Evolutionary conservation across 306 rosid species (phyloP).

Genomic region (Sphenostylis stenocarpa): DNA sequence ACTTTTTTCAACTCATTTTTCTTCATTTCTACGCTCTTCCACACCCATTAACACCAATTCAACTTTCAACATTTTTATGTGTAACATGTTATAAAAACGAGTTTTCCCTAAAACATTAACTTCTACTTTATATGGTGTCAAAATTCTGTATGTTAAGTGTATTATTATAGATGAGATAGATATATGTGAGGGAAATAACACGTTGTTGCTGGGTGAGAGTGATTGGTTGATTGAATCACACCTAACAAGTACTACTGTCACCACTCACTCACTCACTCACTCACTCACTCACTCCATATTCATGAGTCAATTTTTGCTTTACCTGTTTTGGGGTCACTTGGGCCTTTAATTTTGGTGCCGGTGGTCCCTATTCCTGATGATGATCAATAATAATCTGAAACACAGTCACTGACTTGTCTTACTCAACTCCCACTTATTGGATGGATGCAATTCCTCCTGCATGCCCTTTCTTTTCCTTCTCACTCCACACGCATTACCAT

Average conservation of each 20-base stretch:
- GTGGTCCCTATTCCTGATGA: constrained; percentile 42
- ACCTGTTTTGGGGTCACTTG: constrained; percentile 27
- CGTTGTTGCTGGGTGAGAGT: background rate
- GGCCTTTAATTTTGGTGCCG: constrained; percentile 31
- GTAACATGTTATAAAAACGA: too few relatives aligned
- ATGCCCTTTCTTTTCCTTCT: background rate
- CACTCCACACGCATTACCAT: background rate
- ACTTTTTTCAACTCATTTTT: too few relatives aligned
- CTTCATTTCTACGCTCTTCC: too few relatives aligned
- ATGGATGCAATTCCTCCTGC: constrained; percentile 18
- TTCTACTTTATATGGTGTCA: too few relatives aligned
- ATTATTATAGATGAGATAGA: too few relatives aligned
- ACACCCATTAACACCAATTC: too few relatives aligned
- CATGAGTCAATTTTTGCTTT: constrained; percentile 40
- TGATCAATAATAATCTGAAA: constrained; percentile 33
- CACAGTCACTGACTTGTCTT: constrained; percentile 41
- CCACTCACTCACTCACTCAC: constrained; percentile 30
- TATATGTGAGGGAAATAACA: background rate
- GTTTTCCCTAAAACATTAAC: too few relatives aligned
- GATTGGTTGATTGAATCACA: background rate
- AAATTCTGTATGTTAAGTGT: too few relatives aligned
- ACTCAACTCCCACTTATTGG: constrained; percentile 52
- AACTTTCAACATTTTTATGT: too few relatives aligned
- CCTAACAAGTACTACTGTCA: background rate
- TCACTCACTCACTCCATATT: constrained; percentile 6